Evolutionary conservation across 1,139 yeast species (phyloP).

Genomic region (Candida neerlandica): DNA sequence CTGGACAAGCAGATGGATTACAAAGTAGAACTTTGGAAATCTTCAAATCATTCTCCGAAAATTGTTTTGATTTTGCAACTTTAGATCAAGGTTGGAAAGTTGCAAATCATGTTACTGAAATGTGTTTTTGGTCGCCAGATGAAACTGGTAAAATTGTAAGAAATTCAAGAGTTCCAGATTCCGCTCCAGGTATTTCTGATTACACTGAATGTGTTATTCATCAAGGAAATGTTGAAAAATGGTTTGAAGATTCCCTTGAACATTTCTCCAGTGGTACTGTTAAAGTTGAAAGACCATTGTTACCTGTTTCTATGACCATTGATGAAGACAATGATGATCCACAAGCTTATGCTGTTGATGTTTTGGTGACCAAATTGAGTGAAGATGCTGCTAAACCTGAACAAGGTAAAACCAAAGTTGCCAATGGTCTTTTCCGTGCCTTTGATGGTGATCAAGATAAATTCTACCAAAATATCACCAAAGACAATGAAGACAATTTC

Average conservation of each 20-base stretch:
- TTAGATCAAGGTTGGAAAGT: conserved; percentile 28
- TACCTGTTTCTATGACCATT: conserved; percentile 25
- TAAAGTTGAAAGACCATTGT: conserved; percentile 28
- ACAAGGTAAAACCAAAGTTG: conserved; percentile 27
- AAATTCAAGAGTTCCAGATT: conserved; percentile 28
- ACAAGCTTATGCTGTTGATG: conserved; percentile 30
- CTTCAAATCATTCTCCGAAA: conserved; percentile 24
- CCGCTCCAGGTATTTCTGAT: conserved; percentile 30
- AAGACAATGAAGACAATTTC: conserved; percentile 8
- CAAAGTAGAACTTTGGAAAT: conserved; percentile 31
- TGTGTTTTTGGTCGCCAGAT: conserved; percentile 28
- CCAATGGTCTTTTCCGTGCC: conserved; percentile 31
- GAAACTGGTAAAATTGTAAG: conserved; percentile 22
- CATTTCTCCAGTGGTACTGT: conserved; percentile 25
- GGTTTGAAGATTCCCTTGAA: conserved; percentile 27
- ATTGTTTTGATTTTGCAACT: conserved; percentile 26
- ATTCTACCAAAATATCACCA: conserved; percentile 11
- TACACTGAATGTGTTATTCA: conserved; percentile 33
- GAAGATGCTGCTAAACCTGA: conserved; percentile 22
- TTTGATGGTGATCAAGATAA: conserved; percentile 31
- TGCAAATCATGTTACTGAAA: conserved; percentile 30
- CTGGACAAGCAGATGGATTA: conserved; percentile 43
- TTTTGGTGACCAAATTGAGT: conserved; percentile 18
- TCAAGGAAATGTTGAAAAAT: conserved; percentile 34
- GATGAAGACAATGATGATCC: conserved; percentile 21